These are phyloP conservation scores for Camellia sinensis DNA, from an alignment of 148 eudicot genomes.

Conservation along the genomic window DNA sequence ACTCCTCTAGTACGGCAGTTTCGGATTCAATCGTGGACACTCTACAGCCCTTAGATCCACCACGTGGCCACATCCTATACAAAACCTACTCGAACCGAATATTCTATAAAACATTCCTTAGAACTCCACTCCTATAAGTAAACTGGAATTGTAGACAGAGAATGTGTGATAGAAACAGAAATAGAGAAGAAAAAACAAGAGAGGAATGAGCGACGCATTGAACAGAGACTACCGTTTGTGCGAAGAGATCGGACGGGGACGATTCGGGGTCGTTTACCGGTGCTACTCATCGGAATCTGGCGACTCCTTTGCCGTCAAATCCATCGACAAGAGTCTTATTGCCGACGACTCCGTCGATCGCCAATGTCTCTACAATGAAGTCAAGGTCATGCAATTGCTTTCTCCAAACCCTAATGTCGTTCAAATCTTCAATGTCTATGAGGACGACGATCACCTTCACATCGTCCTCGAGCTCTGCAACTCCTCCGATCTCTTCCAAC, in stretches of 20 bases:
- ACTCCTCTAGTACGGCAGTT: too few species aligned
- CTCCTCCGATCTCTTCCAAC: conserved; percentile 33
- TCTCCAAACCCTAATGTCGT: conserved; percentile 30
- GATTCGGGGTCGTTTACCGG: conserved; percentile 59
- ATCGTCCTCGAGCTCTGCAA: conserved; percentile 48
- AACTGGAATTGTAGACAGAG: not conserved
- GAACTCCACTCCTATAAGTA: not conserved
- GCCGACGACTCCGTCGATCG: conserved; percentile 41
- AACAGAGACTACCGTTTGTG: conserved; percentile 40
- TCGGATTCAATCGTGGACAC: too few species aligned
- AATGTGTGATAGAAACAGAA: not conserved
- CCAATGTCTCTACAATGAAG: conserved; percentile 44
- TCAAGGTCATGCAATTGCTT: conserved; percentile 30
- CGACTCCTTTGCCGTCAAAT: conserved; percentile 47
- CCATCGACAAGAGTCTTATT: conserved; percentile 42
- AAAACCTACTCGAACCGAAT: not conserved
- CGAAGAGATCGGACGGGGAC: conserved; percentile 58
- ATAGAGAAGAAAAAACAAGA: not conserved
- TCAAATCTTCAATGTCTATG: conserved; percentile 44
- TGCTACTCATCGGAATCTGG: conserved; percentile 36
- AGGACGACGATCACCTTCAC: conserved; percentile 45
- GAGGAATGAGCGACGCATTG: conserved; percentile 38
- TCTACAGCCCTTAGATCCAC: not conserved
- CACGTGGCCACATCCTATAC: not conserved
- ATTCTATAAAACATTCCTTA: not conserved